phyloP scores from a whole-genome alignment of 129 eudicot genomes.

The Solidago caesia region DNA sequence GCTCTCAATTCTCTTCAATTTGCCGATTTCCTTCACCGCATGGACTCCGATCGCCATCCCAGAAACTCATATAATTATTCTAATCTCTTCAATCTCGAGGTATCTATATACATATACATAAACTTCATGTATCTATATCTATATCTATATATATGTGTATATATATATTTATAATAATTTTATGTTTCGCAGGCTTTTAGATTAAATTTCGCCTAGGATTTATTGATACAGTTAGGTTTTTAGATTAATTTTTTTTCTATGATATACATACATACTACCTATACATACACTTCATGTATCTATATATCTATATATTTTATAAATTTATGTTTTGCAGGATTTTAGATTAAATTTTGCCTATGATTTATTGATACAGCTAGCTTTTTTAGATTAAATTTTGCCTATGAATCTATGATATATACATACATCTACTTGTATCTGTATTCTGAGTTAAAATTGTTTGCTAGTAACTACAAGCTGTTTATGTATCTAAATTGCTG shows the following conservation, averaged over 20 bases:
- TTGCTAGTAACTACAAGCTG: neutral
- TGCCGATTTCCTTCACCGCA: slow-evolving; percentile 26
- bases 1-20: slow-evolving; percentile 5
- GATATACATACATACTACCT: too few species aligned
- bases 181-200: slow-evolving; percentile 6
- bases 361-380: neutral
- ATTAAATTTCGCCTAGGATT: too few species aligned
- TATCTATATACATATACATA: slow-evolving; percentile 23
- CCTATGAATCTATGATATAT: neutral
- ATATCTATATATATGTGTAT: too few species aligned
- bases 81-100: slow-evolving; percentile 96
- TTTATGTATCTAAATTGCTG: slow-evolving; percentile 8
- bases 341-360: neutral
- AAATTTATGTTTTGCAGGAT: slow-evolving; percentile 3
- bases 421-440: too few species aligned
- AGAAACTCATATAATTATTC: slow-evolving; percentile 51
- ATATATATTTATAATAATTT: neutral
- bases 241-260: neutral
- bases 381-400: slow-evolving; percentile 1
- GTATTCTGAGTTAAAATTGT: neutral
- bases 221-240: neutral
- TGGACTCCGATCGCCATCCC: slow-evolving; percentile 57
- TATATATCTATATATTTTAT: slow-evolving; percentile 15
- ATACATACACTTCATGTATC: neutral
- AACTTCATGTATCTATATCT: neutral